phyloP scores from a whole-genome alignment of 2,329 filamentous ascomycete genomes.

The Davidsoniella eucalypti region DNA sequence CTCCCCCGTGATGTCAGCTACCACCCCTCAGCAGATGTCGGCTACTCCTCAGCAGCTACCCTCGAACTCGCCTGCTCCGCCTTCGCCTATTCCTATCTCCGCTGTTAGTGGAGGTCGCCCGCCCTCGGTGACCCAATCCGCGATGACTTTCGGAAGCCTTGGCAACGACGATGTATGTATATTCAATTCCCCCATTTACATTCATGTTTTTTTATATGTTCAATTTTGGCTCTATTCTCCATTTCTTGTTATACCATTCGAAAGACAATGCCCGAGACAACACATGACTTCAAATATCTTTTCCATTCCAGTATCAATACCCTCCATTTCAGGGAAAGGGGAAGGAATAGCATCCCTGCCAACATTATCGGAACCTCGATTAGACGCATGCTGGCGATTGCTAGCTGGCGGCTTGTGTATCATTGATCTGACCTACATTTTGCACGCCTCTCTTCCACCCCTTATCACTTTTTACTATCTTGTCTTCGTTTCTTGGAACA shows the following conservation, averaged over 20 bases:
- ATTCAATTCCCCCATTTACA: constrained; percentile 18
- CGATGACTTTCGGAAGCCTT: constrained; percentile 71
- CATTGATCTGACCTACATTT: too few species aligned
- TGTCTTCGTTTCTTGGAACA: too few species aligned
- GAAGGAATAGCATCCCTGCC: too few species aligned
- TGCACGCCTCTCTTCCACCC: too few species aligned
- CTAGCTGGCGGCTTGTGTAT: too few species aligned
- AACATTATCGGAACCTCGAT: too few species aligned
- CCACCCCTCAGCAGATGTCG: constrained; percentile 41
- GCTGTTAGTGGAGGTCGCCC: constrained; percentile 65
- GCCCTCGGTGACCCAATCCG: constrained; percentile 57
- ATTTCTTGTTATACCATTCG: not conserved
- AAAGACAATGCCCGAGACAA: too few species aligned
- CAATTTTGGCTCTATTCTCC: constrained; percentile 13
- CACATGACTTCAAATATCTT: too few species aligned
- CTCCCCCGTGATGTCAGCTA: constrained; percentile 50
- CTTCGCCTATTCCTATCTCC: constrained; percentile 83
- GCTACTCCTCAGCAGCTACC: constrained; percentile 47
- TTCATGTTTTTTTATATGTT: constrained; percentile 7
- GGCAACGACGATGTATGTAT: constrained; percentile 63
- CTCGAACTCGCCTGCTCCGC: constrained; percentile 65
- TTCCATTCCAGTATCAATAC: too few species aligned
- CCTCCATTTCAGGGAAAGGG: too few species aligned
- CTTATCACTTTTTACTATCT: too few species aligned
- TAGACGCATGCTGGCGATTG: too few species aligned